Evolutionary conservation across 2,329 filamentous ascomycete species (phyloP).

Genomic region (Rutstroemia sp.): DNA sequence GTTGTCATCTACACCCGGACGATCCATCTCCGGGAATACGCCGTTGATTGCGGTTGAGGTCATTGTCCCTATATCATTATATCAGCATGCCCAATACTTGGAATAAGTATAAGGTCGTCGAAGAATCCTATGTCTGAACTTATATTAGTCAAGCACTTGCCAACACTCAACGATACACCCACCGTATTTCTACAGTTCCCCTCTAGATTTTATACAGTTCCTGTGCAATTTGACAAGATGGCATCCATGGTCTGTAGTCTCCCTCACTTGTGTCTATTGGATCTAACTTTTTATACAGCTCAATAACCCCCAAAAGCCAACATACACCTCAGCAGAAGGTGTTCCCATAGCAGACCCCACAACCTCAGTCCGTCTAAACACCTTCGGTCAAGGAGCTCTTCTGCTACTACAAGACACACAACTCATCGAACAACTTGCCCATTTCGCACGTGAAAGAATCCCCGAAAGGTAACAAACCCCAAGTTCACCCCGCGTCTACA

Average conservation of each 20-base stretch:
- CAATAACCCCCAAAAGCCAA: conserved; percentile 11
- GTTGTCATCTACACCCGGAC: no score
- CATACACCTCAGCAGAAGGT: conserved; percentile 28
- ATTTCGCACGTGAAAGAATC: conserved; percentile 44
- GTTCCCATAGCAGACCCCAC: conserved; percentile 12
- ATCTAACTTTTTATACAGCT: background rate
- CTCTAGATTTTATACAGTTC: background rate
- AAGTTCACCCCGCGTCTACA: background rate
- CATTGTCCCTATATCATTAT: no score
- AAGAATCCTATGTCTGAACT: no score
- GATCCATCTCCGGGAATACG: no score
- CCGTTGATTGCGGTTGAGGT: no score
- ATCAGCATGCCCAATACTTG: no score
- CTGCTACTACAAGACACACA: conserved; percentile 58
- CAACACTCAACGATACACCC: no score
- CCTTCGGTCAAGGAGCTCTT: conserved; percentile 35
- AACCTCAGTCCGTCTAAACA: conserved; percentile 11
- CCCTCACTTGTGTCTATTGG: background rate
- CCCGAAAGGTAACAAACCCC: conserved; percentile 31
- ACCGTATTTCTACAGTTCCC: background rate
- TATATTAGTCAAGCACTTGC: no score
- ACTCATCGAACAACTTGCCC: conserved; percentile 51
- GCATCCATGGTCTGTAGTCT: background rate
- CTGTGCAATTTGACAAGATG: background rate
- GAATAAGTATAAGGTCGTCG: no score